Base-by-base conservation (phyloP, 352 stramenopile species). In the Albugo laibachii region DNA sequence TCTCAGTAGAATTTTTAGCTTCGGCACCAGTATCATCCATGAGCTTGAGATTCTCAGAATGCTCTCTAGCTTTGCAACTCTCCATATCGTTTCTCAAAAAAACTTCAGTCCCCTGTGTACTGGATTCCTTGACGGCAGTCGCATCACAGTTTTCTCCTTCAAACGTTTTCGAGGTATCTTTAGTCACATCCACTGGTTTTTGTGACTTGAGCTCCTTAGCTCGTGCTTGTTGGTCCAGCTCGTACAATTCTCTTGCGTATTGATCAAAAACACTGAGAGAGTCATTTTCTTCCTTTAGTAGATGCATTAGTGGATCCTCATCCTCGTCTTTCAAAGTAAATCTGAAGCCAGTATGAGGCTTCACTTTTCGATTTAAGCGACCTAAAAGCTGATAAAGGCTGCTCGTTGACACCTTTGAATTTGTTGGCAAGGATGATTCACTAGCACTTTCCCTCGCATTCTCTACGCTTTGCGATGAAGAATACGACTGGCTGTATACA, bases 231-330 rank as follows among this genome's bases (percentile, higher is more conserved):
- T 81, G 69, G 45, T 82, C 56, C 8, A 65, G 20, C 10, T 62
- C 47, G 45, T 66, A 81, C 12, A 78, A n/a, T 16, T 59, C 59
- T 38, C 65, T 63, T 15, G 73, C 73, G 20, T 59, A 54, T 21
- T 63, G 52, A 16, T 83, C 61, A 39, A 85, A 62, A 10, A 85
- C 69, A 49, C 69, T 85, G 8, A 85, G 60, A n/a, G 72, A 81
- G 48, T 83, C 73, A 21, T 85, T 70, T 2, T 64, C 65, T 36
- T 78, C 67, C 21, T 59, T 50, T 15, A 83, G 61, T 4, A 85
- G 49, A 15, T 54, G 50, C 18, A 72, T 41, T 2, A 85, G 57
- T 15, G 41, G 52, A 40, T 59, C 58, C 15, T 62, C 47, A 50
- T 1, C 15, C 13, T 56, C 13, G 11, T 41, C 15, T 35, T 36